Evolutionary conservation across 2,329 filamentous ascomycete species (phyloP), one percentile per base, ranked within the genome.

Genomic region (Ophiostoma fasciatum): DNA sequence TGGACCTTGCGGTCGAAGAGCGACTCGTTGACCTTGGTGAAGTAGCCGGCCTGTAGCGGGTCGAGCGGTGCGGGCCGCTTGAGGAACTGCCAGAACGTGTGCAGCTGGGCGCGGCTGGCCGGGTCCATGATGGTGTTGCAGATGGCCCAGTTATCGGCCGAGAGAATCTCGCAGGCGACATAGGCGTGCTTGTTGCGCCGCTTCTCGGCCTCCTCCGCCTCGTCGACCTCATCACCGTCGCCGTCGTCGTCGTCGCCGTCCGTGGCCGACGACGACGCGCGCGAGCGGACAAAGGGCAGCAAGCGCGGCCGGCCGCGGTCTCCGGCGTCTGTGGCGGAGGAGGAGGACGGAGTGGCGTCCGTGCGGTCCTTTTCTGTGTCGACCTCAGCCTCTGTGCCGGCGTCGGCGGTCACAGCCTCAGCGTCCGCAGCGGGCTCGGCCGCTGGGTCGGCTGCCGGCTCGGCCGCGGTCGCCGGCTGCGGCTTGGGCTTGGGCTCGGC

Each of bases 21-120:
- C n/a, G 84, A 82, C 61, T 98, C 90, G 57, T 96, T 96, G 52
- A 98, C 87, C 55, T 96, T 98, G 37, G 88, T 94, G 55, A 98
- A 98, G 56, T 98, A 98, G 51, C 87, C 87, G 14, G 90, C 88
- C 59, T 96, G 88, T 6, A 94, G 69, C 26, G 88, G 82, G 54
- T 96, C 88, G 37, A 98, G 70, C 3, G 88, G 83, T 10, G 83
- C 71, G n/a, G 82, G 72, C 37, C 78, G 73, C 53, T 80, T 80
- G 48, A 98, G 60, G 56, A 94, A 98, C 32, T 74, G 66, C 90
- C 90, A 98, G 57, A 98, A 96, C 46, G 79, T 73, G 49, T 75
- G 74, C 47, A 98, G 61, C 42, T 85, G 69, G 30, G 74, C 63
- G 37, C 78, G 77, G 55, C 87, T 88, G 12, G 38, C 34, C 13